Evolutionary conservation across 2,329 filamentous ascomycete genomes (phyloP).

Genomic region (Colletotrichum kahawae): DNA sequence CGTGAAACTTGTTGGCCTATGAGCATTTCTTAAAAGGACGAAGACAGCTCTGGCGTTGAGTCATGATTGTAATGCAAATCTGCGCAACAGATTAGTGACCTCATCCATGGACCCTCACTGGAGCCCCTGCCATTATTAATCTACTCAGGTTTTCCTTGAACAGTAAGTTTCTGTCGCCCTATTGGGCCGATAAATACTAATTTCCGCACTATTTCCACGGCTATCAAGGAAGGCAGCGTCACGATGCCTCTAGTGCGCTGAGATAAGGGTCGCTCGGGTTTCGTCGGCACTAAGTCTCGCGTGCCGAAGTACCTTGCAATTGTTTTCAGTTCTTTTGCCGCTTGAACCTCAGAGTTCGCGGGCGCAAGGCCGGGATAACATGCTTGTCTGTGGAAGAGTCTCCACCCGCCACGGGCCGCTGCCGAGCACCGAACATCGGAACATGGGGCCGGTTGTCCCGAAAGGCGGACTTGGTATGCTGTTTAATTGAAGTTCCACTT

Average conservation of each 20-base stretch:
- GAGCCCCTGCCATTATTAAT: not conserved
- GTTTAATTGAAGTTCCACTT: not conserved
- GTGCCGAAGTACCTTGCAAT: not conserved
- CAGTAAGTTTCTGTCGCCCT: not conserved
- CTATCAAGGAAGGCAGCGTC: accelerated
- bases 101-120: not conserved
- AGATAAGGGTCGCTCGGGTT: not conserved
- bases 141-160: not conserved
- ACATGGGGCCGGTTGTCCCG: not conserved
- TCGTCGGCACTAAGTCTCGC: not conserved
- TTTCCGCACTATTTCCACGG: not conserved
- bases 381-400: not conserved
- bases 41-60: not conserved
- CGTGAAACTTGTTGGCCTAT: not conserved
- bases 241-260: not conserved
- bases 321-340: not conserved
- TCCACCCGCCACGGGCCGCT: not conserved
- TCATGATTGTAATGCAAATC: not conserved
- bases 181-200: accelerated
- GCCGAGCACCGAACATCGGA: not conserved
- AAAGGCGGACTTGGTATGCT: not conserved
- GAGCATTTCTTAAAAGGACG: not conserved
- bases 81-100: not conserved
- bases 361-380: not conserved
- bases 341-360: not conserved